Evolutionary conservation across 208 protist genomes (phyloP).

Genomic region (Leishmania major): DNA sequence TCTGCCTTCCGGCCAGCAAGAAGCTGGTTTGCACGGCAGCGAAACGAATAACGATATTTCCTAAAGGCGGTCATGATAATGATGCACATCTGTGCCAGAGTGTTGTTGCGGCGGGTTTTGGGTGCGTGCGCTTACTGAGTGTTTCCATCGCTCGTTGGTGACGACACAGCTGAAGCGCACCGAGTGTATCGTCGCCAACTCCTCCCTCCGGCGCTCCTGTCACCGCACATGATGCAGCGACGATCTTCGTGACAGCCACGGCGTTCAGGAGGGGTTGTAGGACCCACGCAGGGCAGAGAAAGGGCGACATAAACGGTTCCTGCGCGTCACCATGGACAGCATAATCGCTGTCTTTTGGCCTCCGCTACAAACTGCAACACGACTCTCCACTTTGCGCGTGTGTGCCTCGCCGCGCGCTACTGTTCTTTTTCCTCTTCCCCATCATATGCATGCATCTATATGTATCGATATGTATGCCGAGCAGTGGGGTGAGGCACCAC

Average conservation of each 20-base stretch:
- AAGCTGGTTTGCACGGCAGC: not conserved
- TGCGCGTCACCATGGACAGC: not conserved
- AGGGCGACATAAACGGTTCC: not conserved
- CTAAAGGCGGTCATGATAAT: no score
- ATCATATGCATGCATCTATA: not conserved
- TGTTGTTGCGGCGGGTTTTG: no score
- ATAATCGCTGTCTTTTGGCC: not conserved
- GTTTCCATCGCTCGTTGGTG: not conserved
- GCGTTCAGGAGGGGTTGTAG: not conserved
- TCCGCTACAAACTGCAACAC: not conserved
- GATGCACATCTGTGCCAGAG: no score
- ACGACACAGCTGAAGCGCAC: not conserved
- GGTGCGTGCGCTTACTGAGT: not conserved
- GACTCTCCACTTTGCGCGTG: not conserved
- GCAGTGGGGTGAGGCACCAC: not conserved
- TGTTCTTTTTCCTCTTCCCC: not conserved
- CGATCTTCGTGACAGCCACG: not conserved
- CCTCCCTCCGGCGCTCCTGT: not conserved
- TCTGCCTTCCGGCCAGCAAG: not conserved
- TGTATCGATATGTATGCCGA: not conserved
- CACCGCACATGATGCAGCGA: not conserved
- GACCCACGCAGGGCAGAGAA: not conserved
- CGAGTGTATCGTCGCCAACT: not conserved
- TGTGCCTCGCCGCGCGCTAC: not conserved
- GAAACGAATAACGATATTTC: not conserved